phyloP scores from a whole-genome alignment of 805 yeast genomes.

The Candida incommunis region DNA sequence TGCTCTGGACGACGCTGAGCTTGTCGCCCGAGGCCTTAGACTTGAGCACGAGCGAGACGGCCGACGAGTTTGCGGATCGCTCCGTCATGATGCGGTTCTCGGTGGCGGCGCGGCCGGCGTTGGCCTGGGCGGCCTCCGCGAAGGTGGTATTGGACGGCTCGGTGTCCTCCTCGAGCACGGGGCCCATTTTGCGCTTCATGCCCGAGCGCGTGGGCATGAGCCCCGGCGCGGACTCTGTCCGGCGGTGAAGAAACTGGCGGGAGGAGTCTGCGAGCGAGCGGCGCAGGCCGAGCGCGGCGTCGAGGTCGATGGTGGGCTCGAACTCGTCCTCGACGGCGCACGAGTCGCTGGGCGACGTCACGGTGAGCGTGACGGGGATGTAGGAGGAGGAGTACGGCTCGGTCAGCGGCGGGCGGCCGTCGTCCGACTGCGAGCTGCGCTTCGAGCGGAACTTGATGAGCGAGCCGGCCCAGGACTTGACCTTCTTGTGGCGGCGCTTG shows the following conservation, averaged over 20 bases:
- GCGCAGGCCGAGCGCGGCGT: slow-evolving; percentile 32
- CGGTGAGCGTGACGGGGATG: slow-evolving; percentile 7
- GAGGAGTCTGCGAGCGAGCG: slow-evolving; percentile 16
- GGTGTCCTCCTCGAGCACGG: slow-evolving; percentile 13
- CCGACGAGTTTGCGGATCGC: neutral
- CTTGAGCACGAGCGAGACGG: slow-evolving; percentile 1
- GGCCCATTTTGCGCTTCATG: slow-evolving; percentile 16
- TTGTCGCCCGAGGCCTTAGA: slow-evolving; percentile 15
- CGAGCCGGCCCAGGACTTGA: slow-evolving; percentile 27
- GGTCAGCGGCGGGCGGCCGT: neutral
- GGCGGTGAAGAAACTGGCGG: slow-evolving; percentile 25
- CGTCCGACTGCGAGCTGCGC: neutral
- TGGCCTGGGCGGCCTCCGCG: slow-evolving; percentile 2
- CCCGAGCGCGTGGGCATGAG: slow-evolving; percentile 7
- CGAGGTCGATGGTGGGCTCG: slow-evolving; percentile 43
- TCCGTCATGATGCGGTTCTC: slow-evolving; percentile 3
- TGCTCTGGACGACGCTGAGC: slow-evolving; percentile 86
- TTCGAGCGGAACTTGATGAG: slow-evolving; percentile 14
- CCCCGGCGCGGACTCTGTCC: slow-evolving; percentile 44
- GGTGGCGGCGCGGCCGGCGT: slow-evolving; percentile 6
- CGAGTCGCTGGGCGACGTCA: slow-evolving; percentile 12
- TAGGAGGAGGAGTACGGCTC: slow-evolving; percentile 6
- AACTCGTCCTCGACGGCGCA: slow-evolving; percentile 20
- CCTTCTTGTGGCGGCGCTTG: slow-evolving; percentile 19
- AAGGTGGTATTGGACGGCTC: slow-evolving; percentile 1